Conservation (phyloP, 768 basidiomycete genomes). For the Russula foetens region DNA sequence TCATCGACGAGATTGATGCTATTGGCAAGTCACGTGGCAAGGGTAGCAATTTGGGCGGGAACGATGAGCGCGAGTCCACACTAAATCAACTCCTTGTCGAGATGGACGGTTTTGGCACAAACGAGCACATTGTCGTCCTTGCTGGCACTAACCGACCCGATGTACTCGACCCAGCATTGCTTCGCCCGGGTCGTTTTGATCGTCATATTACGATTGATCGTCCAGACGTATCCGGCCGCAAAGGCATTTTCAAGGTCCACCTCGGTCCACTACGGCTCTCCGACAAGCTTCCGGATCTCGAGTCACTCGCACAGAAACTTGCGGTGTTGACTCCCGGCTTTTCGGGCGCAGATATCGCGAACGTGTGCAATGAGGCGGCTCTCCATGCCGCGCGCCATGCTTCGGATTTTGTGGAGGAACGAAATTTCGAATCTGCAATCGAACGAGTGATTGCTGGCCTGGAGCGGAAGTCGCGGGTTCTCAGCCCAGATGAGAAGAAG, state of each 20-base stretch:
- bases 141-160: constrained; percentile 97
- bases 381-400: constrained; percentile 85
- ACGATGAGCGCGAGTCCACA: constrained; percentile 96
- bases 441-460: constrained; percentile 96
- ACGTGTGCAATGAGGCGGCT: constrained; percentile 97
- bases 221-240: constrained; percentile 89
- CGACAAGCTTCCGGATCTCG: constrained; percentile 39
- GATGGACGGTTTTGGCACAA: constrained; percentile 99
- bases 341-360: constrained; percentile 98
- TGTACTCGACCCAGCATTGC: constrained; percentile 88
- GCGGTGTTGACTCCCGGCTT: constrained; percentile 96
- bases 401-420: constrained; percentile 68
- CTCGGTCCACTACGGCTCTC: constrained; percentile 73
- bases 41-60: constrained; percentile 74
- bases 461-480: constrained; percentile 89
- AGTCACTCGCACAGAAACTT: constrained; percentile 78
- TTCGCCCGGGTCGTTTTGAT: constrained; percentile 98
- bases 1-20: constrained; percentile 98
- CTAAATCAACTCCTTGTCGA: constrained; percentile 96
- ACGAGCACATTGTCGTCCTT: constrained; percentile 92
- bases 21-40: constrained; percentile 91
- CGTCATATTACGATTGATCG: constrained; percentile 92
- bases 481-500: constrained; percentile 95
- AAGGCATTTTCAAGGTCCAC: constrained; percentile 92
- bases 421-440: constrained; percentile 94